A percentile compares a stretch with the other conserved stretches of the same genome.
Evolutionary conservation across 192 early-diverging fungal genomes (phyloP).

Genomic region (Linnemannia elongata): DNA sequence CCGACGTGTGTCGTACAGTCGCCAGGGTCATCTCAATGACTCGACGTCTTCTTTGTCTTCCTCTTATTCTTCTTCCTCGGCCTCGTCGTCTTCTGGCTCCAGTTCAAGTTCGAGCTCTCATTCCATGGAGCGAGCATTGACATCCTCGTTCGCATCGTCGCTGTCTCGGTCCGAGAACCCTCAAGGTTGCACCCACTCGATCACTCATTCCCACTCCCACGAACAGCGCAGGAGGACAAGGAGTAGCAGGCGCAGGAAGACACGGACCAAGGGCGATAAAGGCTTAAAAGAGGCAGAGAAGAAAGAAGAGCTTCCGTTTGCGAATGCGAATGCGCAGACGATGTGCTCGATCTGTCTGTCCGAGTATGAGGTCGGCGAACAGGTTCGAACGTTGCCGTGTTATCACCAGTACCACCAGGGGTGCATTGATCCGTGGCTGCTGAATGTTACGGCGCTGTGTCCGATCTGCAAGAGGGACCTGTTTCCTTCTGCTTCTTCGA

Average conservation of each 20-base stretch:
- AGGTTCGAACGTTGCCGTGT: conserved; percentile 63
- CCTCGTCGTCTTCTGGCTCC: neutral
- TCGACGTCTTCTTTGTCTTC: neutral
- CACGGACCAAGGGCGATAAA: neutral
- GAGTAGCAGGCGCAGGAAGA: neutral
- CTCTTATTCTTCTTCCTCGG: neutral
- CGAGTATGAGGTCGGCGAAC: conserved; percentile 64
- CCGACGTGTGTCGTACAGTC: conserved; percentile 12
- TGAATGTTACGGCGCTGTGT: conserved; percentile 64
- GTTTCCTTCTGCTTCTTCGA: neutral
- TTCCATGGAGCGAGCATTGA: neutral
- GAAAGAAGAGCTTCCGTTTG: conserved; percentile 29
- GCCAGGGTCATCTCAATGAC: conserved; percentile 18
- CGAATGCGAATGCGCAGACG: conserved; percentile 53
- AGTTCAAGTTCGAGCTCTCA: neutral
- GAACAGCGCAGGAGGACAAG: neutral
- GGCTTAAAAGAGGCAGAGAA: neutral
- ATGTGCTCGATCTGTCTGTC: conserved; percentile 66
- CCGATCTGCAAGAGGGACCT: conserved; percentile 68
- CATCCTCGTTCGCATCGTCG: conserved; percentile 6
- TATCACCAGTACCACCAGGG: conserved; percentile 66
- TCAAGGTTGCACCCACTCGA: conserved; percentile 8
- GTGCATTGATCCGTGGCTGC: conserved; percentile 69
- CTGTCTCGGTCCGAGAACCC: neutral
- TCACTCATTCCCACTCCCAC: conserved; percentile 1